Percentiles rank a stretch among this genome's conserved stretches.
These are phyloP conservation scores for Trichoderma gamsii DNA, from an alignment of 495 filamentous ascomycete genomes.

Conservation along the genomic window DNA sequence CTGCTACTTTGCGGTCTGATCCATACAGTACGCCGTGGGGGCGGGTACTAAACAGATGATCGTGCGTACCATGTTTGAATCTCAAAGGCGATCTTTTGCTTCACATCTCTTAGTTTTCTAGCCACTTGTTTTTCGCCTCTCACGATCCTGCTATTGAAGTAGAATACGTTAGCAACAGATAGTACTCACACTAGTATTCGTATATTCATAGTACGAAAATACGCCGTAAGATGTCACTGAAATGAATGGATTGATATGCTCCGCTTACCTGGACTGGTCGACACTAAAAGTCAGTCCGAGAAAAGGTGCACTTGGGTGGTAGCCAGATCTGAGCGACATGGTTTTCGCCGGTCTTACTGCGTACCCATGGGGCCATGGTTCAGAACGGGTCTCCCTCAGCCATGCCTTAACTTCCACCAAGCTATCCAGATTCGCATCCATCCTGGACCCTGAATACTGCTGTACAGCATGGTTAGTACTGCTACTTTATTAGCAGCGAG, in stretches of 20 bases:
- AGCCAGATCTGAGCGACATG: not conserved
- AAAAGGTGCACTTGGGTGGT: not conserved
- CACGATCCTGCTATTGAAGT: not conserved
- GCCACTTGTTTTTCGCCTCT: not conserved
- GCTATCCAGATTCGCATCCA: not conserved
- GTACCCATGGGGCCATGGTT: not conserved
- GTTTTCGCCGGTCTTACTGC: not conserved
- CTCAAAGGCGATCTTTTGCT: not conserved
- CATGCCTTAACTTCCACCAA: not conserved
- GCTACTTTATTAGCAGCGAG: not conserved
- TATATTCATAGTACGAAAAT: not conserved
- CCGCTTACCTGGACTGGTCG: not conserved
- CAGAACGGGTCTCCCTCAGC: not conserved
- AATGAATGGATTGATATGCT: not conserved
- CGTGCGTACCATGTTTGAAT: not conserved
- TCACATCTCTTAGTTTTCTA: not conserved
- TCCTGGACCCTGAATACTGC: not conserved
- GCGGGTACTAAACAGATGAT: not conserved
- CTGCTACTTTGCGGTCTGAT: not conserved
- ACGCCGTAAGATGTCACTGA: not conserved
- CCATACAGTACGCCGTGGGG: not conserved
- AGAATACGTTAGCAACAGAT: not conserved
- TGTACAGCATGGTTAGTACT: too few species aligned
- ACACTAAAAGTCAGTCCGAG: not conserved
- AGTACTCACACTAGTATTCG: too few species aligned